These are phyloP conservation scores for Infundibulicybe gibba DNA, from an alignment of 768 basidiomycete genomes.

Conservation along the genomic window DNA sequence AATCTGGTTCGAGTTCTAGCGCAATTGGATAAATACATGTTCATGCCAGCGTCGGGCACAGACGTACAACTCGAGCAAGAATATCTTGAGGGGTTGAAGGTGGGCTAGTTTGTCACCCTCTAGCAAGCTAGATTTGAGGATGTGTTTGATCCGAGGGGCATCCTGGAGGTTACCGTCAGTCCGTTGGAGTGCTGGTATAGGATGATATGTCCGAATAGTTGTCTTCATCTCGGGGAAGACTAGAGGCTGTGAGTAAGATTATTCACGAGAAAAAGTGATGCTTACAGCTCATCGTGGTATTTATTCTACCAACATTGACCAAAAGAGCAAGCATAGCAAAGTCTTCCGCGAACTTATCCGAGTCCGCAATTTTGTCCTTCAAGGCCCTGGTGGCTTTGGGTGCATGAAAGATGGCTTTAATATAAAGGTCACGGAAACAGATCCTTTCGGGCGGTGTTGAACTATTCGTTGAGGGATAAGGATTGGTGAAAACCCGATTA, in stretches of 20 bases:
- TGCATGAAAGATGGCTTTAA: conserved; percentile 48
- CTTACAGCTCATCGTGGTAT: conserved; percentile 83
- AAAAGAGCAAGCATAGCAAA: conserved; percentile 74
- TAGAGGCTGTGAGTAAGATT: conserved; percentile 17
- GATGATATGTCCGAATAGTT: conserved; percentile 72
- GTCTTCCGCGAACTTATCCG: conserved; percentile 54
- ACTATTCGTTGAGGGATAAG: conserved; percentile 21
- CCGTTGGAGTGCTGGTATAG: conserved; percentile 68
- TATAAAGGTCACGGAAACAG: conserved; percentile 62
- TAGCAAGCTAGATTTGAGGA: conserved; percentile 57
- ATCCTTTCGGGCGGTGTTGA: conserved; percentile 25
- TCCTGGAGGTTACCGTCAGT: conserved; percentile 72
- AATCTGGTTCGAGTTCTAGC: conserved; percentile 39
- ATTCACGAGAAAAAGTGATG: conserved; percentile 12
- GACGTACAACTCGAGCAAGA: conserved; percentile 47
- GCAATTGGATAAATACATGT: conserved; percentile 1
- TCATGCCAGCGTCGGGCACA: conserved; percentile 1
- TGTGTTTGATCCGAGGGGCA: conserved; percentile 74
- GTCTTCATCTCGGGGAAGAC: conserved; percentile 84
- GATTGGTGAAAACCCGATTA: conserved; percentile 51
- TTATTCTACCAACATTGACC: conserved; percentile 77
- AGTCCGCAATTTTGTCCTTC: conserved; percentile 68
- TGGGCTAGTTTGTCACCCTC: conserved; percentile 38
- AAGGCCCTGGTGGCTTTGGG: conserved; percentile 67
- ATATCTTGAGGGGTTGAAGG: conserved; percentile 59